phyloP scores from a whole-genome alignment of 2,329 filamentous ascomycete genomes.

The Colletotrichum neosansevieriae region DNA sequence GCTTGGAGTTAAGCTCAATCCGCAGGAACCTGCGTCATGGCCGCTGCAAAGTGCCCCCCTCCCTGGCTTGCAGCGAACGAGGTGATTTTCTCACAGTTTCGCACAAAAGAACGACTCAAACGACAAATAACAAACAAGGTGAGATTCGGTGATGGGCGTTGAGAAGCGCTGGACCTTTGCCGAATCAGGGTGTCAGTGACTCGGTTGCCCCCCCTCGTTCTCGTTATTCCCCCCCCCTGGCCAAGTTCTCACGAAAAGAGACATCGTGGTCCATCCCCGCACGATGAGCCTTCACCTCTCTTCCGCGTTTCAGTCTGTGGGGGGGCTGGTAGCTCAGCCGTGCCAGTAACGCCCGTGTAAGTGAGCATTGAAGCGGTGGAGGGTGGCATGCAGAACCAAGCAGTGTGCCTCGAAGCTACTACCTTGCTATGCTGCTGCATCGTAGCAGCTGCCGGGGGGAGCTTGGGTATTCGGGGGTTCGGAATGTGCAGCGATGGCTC shows the following conservation, averaged over 20 bases:
- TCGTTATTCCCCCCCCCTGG: slow-evolving; percentile 9
- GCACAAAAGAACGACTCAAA: not conserved
- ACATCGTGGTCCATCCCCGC: slow-evolving; percentile 31
- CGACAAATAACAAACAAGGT: not conserved
- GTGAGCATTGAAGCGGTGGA: not conserved
- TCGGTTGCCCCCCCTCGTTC: not conserved
- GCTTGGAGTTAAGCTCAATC: slow-evolving; percentile 36
- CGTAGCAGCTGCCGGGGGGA: slow-evolving; percentile 21
- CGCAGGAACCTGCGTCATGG: slow-evolving; percentile 37
- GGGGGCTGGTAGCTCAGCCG: not conserved
- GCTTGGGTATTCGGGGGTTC: slow-evolving; percentile 35
- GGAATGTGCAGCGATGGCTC: slow-evolving; percentile 27
- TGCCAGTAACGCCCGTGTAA: not conserved
- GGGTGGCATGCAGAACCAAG: slow-evolving; percentile 5
- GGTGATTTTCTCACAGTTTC: not conserved
- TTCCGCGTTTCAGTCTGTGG: slow-evolving; percentile 27
- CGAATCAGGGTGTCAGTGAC: slow-evolving; percentile 19
- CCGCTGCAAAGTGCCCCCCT: slow-evolving; percentile 19
- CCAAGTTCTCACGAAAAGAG: slow-evolving; percentile 9
- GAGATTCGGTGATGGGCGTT: not conserved
- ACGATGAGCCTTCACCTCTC: slow-evolving; percentile 24
- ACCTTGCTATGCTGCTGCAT: slow-evolving; percentile 20
- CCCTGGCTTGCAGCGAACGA: not conserved
- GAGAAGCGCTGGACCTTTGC: not conserved
- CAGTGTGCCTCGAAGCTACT: slow-evolving; percentile 18